Conservation (phyloP, 306 rosid species). For the Ammopiptanthus mongolicus region DNA sequence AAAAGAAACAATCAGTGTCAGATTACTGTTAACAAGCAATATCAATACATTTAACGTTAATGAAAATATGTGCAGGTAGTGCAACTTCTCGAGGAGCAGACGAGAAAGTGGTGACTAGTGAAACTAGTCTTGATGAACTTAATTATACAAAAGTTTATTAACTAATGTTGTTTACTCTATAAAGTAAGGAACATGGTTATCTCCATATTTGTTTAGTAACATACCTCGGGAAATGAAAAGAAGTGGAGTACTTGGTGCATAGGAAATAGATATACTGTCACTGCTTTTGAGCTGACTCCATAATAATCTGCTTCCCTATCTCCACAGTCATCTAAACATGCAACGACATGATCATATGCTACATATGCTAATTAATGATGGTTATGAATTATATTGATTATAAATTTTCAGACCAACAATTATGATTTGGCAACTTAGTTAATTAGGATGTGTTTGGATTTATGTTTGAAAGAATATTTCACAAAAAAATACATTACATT, state of each 20-base stretch:
- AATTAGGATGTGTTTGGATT: too few relatives aligned
- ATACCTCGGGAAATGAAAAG: constrained; percentile 21
- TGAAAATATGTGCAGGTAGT: constrained; percentile 17
- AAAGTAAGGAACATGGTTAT: neutral
- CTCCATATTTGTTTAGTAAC: neutral
- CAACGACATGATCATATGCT: neutral
- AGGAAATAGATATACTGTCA: neutral
- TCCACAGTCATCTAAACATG: neutral
- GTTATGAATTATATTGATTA: neutral
- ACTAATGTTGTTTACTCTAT: neutral
- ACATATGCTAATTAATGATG: neutral
- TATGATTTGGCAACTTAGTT: neutral
- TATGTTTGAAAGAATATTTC: too few relatives aligned
- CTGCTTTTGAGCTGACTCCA: neutral
- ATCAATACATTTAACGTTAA: neutral
- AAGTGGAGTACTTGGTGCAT: constrained; percentile 5
- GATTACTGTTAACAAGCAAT: neutral
- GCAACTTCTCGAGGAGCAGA: constrained; percentile 21
- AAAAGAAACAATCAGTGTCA: constrained; percentile 12
- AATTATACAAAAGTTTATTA: neutral
- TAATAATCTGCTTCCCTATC: neutral
- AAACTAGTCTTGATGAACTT: neutral
- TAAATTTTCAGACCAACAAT: neutral
- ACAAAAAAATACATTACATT: too few relatives aligned
- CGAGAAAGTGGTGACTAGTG: neutral